Conservation (phyloP, 2,329 filamentous ascomycete genomes). For the Chaetomiaceae sp. region DNA sequence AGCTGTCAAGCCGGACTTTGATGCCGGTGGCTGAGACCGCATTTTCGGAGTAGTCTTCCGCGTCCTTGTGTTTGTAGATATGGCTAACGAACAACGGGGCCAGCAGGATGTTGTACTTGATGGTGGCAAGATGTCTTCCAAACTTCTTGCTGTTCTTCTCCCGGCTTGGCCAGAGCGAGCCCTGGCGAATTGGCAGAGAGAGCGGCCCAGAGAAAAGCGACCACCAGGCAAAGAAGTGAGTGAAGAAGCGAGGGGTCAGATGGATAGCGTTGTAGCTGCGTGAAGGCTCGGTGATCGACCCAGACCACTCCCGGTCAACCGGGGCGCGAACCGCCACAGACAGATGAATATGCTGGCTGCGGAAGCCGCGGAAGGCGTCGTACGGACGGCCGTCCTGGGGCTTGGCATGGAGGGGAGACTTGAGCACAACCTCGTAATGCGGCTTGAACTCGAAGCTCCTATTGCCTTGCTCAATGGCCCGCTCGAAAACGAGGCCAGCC, state of each 20-base stretch:
- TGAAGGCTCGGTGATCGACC: constrained; percentile 67
- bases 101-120: constrained; percentile 92
- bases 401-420: constrained; percentile 69
- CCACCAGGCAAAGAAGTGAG: constrained; percentile 98
- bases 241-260: constrained; percentile 91
- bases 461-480: constrained; percentile 62
- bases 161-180: constrained; percentile 79
- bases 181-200: constrained; percentile 90
- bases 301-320: constrained; percentile 77
- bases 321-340: constrained; percentile 89
- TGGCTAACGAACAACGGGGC: constrained; percentile 93
- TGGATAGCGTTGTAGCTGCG: constrained; percentile 96
- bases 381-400: constrained; percentile 53
- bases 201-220: constrained; percentile 91
- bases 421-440: constrained; percentile 86
- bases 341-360: constrained; percentile 93
- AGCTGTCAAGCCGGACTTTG: constrained; percentile 91
- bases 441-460: constrained; percentile 85
- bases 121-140: constrained; percentile 90
- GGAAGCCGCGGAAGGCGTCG: constrained; percentile 93
- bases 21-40: constrained; percentile 89
- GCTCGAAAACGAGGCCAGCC: constrained; percentile 86
- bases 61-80: constrained; percentile 97
- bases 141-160: constrained; percentile 99
- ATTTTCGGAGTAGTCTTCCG: constrained; percentile 71